Evolutionary conservation across 306 rosid species (phyloP).

Genomic region (Lagenaria siceraria): DNA sequence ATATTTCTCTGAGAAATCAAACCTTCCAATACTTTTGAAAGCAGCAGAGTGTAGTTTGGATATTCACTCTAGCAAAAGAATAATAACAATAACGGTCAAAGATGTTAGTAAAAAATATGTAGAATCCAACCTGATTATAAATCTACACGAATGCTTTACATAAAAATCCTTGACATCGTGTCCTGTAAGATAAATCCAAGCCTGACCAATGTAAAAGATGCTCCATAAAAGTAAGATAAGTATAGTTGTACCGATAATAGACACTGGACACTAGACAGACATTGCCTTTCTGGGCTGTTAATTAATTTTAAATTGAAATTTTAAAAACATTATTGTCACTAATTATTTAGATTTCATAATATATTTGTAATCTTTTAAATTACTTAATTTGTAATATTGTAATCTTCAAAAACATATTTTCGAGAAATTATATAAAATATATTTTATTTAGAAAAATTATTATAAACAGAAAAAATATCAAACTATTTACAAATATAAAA

Average conservation of each 20-base stretch:
- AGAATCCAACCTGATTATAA: not conserved
- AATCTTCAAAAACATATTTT: not conserved
- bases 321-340: not conserved
- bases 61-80: constrained; percentile 65
- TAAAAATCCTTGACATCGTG: not conserved
- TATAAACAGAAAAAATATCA: too few species aligned
- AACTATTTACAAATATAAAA: too few species aligned
- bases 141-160: not conserved
- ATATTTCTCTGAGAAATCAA: constrained; percentile 45
- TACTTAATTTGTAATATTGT: not conserved
- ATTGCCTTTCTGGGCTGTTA: not conserved
- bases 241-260: not conserved
- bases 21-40: constrained; percentile 78
- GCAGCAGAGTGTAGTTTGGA: constrained; percentile 74
- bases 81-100: not conserved
- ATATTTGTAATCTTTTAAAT: not conserved
- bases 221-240: not conserved
- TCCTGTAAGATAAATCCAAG: not conserved
- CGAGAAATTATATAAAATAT: not conserved
- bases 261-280: not conserved
- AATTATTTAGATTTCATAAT: not conserved
- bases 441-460: too few species aligned
- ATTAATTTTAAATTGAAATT: too few species aligned
- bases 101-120: not conserved
- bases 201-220: not conserved